Evolutionary conservation across 2,329 filamentous ascomycete genomes (phyloP), one percentile per base, ranked within the genome.

Genomic region (Dactylella cylindrospora): DNA sequence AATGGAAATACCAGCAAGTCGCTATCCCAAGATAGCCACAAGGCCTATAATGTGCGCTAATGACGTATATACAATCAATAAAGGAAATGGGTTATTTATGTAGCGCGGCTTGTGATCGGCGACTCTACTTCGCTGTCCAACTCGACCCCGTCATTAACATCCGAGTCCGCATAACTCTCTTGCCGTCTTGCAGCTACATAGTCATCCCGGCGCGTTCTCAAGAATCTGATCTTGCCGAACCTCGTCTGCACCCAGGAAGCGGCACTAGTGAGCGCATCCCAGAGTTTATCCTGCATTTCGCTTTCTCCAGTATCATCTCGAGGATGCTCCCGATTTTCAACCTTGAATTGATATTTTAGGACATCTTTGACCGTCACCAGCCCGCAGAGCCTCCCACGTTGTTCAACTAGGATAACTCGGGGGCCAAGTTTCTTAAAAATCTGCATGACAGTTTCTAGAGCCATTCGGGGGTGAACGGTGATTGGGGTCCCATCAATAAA

Each of bases 401-500:
- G 86, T 72, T 98, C 93, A 31, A 96, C 85, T 2, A 98, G 79
- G 43, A 98, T 91, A 4, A 96, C 90, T 1, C 93, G 82, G 0
- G 91, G 93, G 0, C 93, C 93, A 72, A 98, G 94, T 76, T 97
- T 98, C 72, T 91, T 91, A 77, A 98, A 98, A 8, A 98, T 79
- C 71, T 98, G 93, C 90, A 98, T 96, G 25, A 95, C 91, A 0
- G 93, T 98, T 74, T 98, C 93, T 0, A 98, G 82, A 0, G 91
- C 87, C 0, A 97, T 81, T 1, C 89, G 84, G 0, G 93, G 93
- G 70, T 98, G 93, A 0, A 90, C 90, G 0, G 90, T 87, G 1
- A 98, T 82, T 0, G 93, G 93, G 0, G 90, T 95, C 6, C 84
- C 80, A 71, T 98, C 91, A 46, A 95, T 84, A 70, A 91, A 97